A percentile compares a stretch with the other conserved stretches of the same genome.
Evolutionary conservation across 2,329 filamentous ascomycete genomes (phyloP).

Genomic region (Talaromyces funiculosus): DNA sequence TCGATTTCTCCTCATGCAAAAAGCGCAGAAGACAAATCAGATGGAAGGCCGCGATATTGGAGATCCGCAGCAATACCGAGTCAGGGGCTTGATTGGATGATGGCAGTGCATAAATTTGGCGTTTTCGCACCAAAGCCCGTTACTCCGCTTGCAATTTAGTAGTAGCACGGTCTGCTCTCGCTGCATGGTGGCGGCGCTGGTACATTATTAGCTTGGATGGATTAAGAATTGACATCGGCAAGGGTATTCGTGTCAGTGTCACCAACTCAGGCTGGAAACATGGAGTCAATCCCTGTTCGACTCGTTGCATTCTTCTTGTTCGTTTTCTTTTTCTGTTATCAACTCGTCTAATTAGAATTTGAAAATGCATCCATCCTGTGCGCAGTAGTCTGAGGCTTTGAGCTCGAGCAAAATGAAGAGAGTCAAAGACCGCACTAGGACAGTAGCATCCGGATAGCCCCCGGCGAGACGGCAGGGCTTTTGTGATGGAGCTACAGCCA

Average conservation of each 20-base stretch:
- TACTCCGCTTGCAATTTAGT: background rate
- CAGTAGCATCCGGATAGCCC: background rate
- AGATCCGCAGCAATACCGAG: constrained; percentile 4
- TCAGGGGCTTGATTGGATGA: constrained; percentile 6
- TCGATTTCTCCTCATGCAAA: background rate
- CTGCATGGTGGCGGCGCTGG: constrained; percentile 6
- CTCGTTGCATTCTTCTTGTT: background rate
- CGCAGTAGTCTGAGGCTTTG: background rate
- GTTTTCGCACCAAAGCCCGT: background rate
- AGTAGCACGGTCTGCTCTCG: constrained; percentile 5
- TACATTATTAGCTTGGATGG: background rate
- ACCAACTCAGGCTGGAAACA: background rate
- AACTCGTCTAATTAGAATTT: background rate
- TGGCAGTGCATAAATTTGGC: background rate
- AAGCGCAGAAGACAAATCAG: constrained; percentile 3
- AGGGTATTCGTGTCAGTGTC: constrained; percentile 1
- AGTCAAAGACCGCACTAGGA: background rate
- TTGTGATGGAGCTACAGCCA: constrained; percentile 1
- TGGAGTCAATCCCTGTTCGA: background rate
- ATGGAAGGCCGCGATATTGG: background rate
- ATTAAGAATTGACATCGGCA: constrained; percentile 2
- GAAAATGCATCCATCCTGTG: background rate
- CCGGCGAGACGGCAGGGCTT: constrained; percentile 9
- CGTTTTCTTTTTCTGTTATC: background rate
- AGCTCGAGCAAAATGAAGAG: background rate